Conservation (phyloP, 441 rosid genomes). For the Adansonia gregorii region DNA sequence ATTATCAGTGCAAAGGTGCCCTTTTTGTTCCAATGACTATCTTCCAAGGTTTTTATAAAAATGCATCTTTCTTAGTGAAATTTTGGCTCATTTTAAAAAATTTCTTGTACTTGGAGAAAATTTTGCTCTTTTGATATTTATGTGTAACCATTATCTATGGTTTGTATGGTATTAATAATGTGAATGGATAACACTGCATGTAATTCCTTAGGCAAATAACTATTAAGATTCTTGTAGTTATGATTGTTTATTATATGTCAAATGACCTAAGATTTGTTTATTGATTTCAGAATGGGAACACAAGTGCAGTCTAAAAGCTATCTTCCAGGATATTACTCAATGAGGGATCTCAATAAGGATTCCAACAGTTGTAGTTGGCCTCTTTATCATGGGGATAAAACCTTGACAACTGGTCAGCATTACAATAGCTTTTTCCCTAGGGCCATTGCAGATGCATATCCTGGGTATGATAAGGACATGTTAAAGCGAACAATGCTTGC, state of each 20-base stretch:
- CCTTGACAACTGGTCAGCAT: slow-evolving; percentile 60
- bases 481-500: slow-evolving; percentile 81
- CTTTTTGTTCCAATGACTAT: background rate
- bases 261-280: slow-evolving; percentile 14
- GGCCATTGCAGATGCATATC: slow-evolving; percentile 50
- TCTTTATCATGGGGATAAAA: slow-evolving; percentile 54
- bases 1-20: background rate
- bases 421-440: slow-evolving; percentile 57
- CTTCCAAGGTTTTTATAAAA: background rate
- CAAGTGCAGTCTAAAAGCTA: slow-evolving; percentile 75
- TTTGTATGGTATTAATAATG: slow-evolving; percentile 9
- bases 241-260: slow-evolving; percentile 12
- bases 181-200: background rate
- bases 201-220: background rate
- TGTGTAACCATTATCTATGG: background rate
- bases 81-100: no score
- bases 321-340: slow-evolving; percentile 66
- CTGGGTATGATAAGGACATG: slow-evolving; percentile 58
- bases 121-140: background rate
- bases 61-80: background rate
- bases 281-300: slow-evolving; percentile 81
- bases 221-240: background rate
- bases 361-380: slow-evolving; percentile 83
- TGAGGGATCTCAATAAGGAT: slow-evolving; percentile 89
- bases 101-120: background rate